Base-by-base conservation (phyloP, 768 basidiomycete species). In the Floccularia luteovirens region DNA sequence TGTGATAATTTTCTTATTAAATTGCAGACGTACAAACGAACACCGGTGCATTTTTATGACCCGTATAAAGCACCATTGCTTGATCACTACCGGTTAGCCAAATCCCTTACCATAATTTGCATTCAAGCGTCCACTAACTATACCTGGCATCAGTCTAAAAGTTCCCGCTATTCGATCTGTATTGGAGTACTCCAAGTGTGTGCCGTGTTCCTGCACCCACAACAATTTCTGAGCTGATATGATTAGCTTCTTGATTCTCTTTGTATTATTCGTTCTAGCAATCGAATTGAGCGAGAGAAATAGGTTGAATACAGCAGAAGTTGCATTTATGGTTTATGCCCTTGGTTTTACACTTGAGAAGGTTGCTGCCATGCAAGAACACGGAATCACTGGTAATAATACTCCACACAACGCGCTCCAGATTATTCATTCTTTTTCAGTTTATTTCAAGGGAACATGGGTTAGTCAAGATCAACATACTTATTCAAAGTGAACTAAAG, bases 341-440 rank as follows among this genome's bases (percentile, higher is more conserved):
- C 61, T 81, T 49, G 92, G 92, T 0, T 97, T 96, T 58, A 77
- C 88, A 0, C 68, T 97, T 14, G 93, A 97, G 56, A 94, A 91
- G 56, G 64, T 93, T 6, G 93, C 93, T 16, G 84, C 90, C 3
- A 90, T 94, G 82, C 89, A 96, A 56, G 92, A 97, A 56, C 91
- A 91, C 54, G 93, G 92, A 3, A 79, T 97, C 35, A 80, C 74
- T 75, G 89, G 92, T 86, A 31, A 28, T 8, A 10, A 8, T 30
- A 10, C 27, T 10, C 14, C 27, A 30, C 14, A 10, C 8, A 14
- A 30, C 27, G 10, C 8, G 27, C 27, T 30, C 32, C 32, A 34
- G 8, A 34, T 25, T 10, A 22, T 53, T 33, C 41, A 10, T 40
- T 19, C 14, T 34, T 30, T 13, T 17, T 6, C 24, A 88, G 86